Conservation (phyloP, 192 early-diverging fungal species). For the Podila epicladia region DNA sequence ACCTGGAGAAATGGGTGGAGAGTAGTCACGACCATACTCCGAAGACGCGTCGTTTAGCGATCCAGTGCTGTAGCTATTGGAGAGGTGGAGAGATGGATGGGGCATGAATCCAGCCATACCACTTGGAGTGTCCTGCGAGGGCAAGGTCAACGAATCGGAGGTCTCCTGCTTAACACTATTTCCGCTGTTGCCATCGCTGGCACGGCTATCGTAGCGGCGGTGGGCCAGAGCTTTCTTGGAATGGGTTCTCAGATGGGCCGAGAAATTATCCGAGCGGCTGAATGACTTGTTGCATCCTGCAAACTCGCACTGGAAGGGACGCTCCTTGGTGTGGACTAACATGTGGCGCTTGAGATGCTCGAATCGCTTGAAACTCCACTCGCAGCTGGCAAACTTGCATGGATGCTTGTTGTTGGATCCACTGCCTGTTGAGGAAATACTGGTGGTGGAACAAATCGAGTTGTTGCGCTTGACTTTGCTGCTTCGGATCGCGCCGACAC, state of each 20-base stretch:
- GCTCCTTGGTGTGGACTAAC: conserved; percentile 80
- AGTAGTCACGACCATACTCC: conserved; percentile 40
- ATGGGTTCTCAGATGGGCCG: conserved; percentile 79
- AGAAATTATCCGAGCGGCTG: conserved; percentile 81
- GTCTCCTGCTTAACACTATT: conserved; percentile 31
- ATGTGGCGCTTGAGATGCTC: conserved; percentile 86
- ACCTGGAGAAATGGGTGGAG: conserved; percentile 35
- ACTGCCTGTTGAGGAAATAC: conserved; percentile 41
- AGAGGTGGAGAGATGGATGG: conserved; percentile 32
- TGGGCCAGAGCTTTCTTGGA: conserved; percentile 67
- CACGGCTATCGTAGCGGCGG: conserved; percentile 35
- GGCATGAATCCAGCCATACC: conserved; percentile 37
- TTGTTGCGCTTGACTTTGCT: conserved; percentile 53
- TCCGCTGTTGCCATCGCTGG: not conserved
- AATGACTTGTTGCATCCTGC: conserved; percentile 83
- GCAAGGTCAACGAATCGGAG: conserved; percentile 14
- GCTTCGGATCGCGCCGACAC: conserved; percentile 34
- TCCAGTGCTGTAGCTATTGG: conserved; percentile 22
- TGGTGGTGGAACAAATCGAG: conserved; percentile 57
- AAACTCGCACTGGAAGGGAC: conserved; percentile 73
- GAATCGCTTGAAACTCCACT: conserved; percentile 79
- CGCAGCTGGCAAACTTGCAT: conserved; percentile 63
- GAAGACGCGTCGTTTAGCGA: conserved; percentile 29
- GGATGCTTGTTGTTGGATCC: conserved; percentile 54
- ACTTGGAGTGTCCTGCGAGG: not conserved